Evolutionary conservation across 2,329 filamentous ascomycete genomes (phyloP).

Genomic region (Fusarium tupiense): DNA sequence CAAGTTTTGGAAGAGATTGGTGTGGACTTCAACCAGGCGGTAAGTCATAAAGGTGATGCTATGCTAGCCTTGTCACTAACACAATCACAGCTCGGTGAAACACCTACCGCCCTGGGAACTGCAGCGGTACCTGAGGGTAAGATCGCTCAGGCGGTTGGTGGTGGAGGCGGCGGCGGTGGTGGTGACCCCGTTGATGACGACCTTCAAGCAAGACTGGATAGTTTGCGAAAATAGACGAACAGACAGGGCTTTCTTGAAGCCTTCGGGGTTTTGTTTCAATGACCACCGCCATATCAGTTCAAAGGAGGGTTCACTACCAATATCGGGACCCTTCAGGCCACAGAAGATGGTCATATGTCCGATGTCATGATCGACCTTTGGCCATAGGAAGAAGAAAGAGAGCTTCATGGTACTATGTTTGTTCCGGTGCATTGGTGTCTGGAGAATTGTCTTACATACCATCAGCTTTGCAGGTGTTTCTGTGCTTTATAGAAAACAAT

Average conservation of each 20-base stretch:
- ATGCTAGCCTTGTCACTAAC: slow-evolving; percentile 36
- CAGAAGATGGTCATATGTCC: neutral
- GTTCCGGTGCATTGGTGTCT: slow-evolving; percentile 40
- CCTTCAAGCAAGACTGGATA: slow-evolving; percentile 91
- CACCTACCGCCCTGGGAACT: slow-evolving; percentile 84
- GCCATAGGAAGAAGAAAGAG: neutral
- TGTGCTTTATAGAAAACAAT: slow-evolving; percentile 31
- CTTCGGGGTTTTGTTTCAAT: neutral
- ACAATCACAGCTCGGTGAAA: slow-evolving; percentile 80
- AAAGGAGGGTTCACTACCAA: neutral
- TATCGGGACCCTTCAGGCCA: neutral
- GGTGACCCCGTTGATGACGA: slow-evolving; percentile 83
- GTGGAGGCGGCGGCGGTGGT: slow-evolving; percentile 59
- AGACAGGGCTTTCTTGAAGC: neutral
- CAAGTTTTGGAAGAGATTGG: slow-evolving; percentile 97
- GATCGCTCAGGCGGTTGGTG: slow-evolving; percentile 86
- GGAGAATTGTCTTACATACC: slow-evolving; percentile 37
- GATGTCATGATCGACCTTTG: neutral
- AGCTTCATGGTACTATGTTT: slow-evolving; percentile 30
- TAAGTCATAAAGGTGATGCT: slow-evolving; percentile 58
- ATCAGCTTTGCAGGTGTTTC: slow-evolving; percentile 26
- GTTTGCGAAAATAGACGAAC: slow-evolving; percentile 68
- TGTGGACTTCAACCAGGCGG: slow-evolving; percentile 87
- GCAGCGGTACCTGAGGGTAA: slow-evolving; percentile 76
- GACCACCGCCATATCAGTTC: neutral